Percentiles rank a stretch among this genome's conserved stretches.
Conservation (phyloP, 768 basidiomycete species). For the Tylopilus plumbeoviolaceoides region DNA sequence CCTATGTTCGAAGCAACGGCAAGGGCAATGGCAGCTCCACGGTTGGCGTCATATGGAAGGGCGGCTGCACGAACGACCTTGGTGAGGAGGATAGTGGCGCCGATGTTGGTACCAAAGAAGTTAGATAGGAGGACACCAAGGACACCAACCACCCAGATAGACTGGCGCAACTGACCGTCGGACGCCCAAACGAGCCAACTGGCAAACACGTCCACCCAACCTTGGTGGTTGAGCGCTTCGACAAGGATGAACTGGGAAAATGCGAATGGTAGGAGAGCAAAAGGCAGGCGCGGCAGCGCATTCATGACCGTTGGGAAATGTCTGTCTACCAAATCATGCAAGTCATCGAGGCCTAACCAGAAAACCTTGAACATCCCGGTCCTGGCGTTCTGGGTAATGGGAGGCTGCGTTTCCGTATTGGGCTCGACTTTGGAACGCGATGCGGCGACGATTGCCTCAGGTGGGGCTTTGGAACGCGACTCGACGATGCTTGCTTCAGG, state of each 20-base stretch:
- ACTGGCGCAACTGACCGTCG: conserved; percentile 37
- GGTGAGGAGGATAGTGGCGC: conserved; percentile 71
- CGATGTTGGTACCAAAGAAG: conserved; percentile 36
- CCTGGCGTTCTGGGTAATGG: too few species aligned
- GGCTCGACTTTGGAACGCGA: not conserved
- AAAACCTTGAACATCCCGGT: too few species aligned
- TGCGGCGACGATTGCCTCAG: too few species aligned
- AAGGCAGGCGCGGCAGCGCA: conserved; percentile 66
- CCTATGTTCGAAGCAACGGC: conserved; percentile 65
- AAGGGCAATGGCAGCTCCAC: conserved; percentile 48
- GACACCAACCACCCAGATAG: conserved; percentile 65
- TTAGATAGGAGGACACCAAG: conserved; percentile 75
- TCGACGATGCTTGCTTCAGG: too few species aligned
- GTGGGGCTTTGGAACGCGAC: too few species aligned
- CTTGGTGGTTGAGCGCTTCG: conserved; percentile 72
- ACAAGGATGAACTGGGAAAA: conserved; percentile 85
- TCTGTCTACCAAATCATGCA: conserved; percentile 9
- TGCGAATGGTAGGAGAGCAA: conserved; percentile 84
- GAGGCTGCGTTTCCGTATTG: not conserved
- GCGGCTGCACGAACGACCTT: conserved; percentile 51
- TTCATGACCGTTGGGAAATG: conserved; percentile 72
- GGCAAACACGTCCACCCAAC: conserved; percentile 86
- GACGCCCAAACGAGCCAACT: conserved; percentile 54
- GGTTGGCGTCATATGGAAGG: conserved; percentile 30
- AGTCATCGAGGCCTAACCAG: not conserved